Evolutionary conservation across 495 filamentous ascomycete species (phyloP).

Genomic region (Talaromyces borbonicus): DNA sequence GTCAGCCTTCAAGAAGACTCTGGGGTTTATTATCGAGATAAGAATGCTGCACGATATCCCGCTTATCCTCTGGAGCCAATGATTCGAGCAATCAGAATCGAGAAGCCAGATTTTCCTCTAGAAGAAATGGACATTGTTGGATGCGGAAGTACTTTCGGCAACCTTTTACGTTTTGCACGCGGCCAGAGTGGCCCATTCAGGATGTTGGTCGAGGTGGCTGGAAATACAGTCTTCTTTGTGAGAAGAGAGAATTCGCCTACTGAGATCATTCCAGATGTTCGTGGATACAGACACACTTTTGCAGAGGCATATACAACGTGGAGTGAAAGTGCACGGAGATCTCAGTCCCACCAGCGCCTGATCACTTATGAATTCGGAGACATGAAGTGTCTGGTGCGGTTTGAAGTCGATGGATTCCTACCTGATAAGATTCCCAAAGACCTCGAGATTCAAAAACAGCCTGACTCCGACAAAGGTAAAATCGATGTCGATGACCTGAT

Average conservation of each 20-base stretch:
- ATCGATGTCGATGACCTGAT: neutral
- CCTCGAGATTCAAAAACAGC: neutral
- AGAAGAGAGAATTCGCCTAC: conserved; percentile 47
- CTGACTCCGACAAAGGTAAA: neutral
- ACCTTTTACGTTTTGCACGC: conserved; percentile 44
- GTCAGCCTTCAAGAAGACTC: conserved; percentile 36
- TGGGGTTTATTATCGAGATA: conserved; percentile 49
- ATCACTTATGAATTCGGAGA: conserved; percentile 49
- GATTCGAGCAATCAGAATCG: conserved; percentile 33
- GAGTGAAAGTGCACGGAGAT: conserved; percentile 36
- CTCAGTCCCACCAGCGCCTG: conserved; percentile 52
- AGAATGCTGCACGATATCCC: conserved; percentile 49
- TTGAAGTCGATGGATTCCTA: conserved; percentile 53
- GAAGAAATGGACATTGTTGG: conserved; percentile 46
- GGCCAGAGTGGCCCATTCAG: conserved; percentile 41
- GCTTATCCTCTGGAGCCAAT: conserved; percentile 49
- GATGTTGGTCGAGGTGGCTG: conserved; percentile 48
- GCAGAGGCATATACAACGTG: conserved; percentile 55
- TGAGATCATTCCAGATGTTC: conserved; percentile 38
- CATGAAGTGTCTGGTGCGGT: conserved; percentile 46
- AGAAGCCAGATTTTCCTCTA: conserved; percentile 25
- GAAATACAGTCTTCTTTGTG: conserved; percentile 52
- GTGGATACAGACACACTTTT: conserved; percentile 56
- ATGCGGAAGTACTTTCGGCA: conserved; percentile 53
- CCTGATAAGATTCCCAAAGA: conserved; percentile 8